Conservation (phyloP, 2,329 filamentous ascomycete genomes). For the Knufia fluminis region DNA sequence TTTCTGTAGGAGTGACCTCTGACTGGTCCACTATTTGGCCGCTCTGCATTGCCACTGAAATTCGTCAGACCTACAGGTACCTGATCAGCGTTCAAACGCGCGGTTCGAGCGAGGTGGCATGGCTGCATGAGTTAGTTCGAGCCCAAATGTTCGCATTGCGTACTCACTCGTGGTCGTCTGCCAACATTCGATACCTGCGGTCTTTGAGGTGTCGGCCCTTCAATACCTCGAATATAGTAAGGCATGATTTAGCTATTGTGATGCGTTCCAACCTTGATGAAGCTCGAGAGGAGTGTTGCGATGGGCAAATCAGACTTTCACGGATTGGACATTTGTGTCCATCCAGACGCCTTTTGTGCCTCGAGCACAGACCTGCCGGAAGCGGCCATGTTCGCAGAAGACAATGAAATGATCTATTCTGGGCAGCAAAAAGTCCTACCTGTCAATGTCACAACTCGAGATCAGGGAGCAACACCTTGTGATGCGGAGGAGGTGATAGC, state of each 20-base stretch:
- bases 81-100: background rate
- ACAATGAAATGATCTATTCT: background rate
- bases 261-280: too few species aligned
- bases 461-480: too few species aligned
- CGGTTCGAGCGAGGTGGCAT: background rate
- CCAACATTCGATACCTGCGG: background rate
- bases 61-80: background rate
- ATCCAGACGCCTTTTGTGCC: background rate
- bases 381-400: background rate
- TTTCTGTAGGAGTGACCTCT: background rate
- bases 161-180: background rate
- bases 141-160: background rate
- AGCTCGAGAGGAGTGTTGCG: too few species aligned
- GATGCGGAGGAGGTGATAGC: too few species aligned
- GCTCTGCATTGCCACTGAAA: background rate
- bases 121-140: background rate
- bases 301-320: too few species aligned
- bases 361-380: background rate
- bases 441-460: background rate
- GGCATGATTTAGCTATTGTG: too few species aligned
- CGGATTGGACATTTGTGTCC: too few species aligned
- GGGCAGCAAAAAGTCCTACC: background rate
- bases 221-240: too few species aligned
- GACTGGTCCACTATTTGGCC: background rate
- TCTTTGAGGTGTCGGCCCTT: too few species aligned